phyloP scores from a whole-genome alignment of 1,139 yeast genomes.

The Taphrina confusa region DNA sequence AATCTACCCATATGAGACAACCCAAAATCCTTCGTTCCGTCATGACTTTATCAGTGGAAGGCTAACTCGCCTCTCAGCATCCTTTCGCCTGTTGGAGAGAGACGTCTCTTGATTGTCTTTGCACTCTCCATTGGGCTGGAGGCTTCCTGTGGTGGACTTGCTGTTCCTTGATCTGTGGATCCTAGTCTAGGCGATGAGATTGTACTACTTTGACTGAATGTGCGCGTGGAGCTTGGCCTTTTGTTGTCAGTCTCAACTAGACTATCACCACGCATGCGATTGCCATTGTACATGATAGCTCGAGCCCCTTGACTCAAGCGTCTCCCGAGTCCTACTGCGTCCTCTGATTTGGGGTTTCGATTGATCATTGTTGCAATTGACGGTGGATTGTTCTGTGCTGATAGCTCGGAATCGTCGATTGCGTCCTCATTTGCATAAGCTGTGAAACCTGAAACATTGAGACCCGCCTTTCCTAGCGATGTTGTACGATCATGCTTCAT shows the following conservation, averaged over 20 bases:
- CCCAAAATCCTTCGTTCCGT: too few relatives aligned
- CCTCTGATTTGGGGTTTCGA: slow-evolving; percentile 22
- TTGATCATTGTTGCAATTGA: background rate
- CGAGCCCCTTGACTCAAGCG: slow-evolving; percentile 33
- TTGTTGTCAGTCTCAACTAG: background rate
- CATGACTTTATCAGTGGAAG: too few relatives aligned
- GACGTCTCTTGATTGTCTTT: slow-evolving; percentile 14
- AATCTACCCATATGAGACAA: too few relatives aligned
- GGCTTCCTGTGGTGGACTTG: background rate
- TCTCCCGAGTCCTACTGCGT: slow-evolving; percentile 28
- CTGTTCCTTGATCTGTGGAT: background rate
- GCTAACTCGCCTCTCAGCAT: slow-evolving; percentile 31
- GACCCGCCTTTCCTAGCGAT: slow-evolving; percentile 10
- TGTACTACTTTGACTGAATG: slow-evolving; percentile 8
- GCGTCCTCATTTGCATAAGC: slow-evolving; percentile 18
- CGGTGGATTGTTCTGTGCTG: background rate
- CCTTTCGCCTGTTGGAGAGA: slow-evolving; percentile 33
- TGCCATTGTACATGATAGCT: slow-evolving; percentile 33
- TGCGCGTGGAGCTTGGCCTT: slow-evolving; percentile 4
- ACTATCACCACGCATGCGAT: slow-evolving; percentile 31
- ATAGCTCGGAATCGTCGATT: slow-evolving; percentile 9
- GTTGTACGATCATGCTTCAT: slow-evolving; percentile 28
- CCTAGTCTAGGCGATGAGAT: background rate
- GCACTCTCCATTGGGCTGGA: slow-evolving; percentile 6
- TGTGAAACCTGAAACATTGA: slow-evolving; percentile 3